A percentile compares a stretch with the other conserved stretches of the same genome.
Evolutionary conservation across 352 stramenopile species (phyloP).

Genomic region (Phytophthora pluvialis): DNA sequence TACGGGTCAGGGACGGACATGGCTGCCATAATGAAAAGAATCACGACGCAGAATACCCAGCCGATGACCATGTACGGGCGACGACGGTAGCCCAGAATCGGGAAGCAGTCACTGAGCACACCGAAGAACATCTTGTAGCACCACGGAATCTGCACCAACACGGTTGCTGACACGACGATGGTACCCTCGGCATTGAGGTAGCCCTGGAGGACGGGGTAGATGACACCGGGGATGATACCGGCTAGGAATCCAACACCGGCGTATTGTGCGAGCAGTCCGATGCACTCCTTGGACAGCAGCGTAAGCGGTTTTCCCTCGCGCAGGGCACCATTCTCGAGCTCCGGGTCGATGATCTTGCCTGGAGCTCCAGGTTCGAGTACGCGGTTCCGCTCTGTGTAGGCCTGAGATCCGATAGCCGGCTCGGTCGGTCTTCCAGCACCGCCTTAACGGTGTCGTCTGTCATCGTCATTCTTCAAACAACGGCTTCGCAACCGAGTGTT

Average conservation of each 20-base stretch:
- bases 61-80: constrained; percentile 62
- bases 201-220: constrained; percentile 60
- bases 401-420: constrained; percentile 21
- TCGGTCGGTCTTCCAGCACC: constrained; percentile 28
- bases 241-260: constrained; percentile 49
- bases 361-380: constrained; percentile 30
- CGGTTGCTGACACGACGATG: constrained; percentile 44
- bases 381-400: constrained; percentile 10
- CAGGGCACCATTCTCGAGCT: constrained; percentile 41
- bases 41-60: constrained; percentile 47
- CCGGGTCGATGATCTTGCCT: constrained; percentile 16
- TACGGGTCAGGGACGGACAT: constrained; percentile 45
- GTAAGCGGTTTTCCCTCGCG: constrained; percentile 36
- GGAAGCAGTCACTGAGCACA: constrained; percentile 57
- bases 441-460: constrained; percentile 28
- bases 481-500: not conserved
- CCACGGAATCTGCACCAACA: constrained; percentile 57
- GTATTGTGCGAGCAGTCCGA: constrained; percentile 55
- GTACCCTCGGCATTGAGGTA: constrained; percentile 62
- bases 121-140: constrained; percentile 65
- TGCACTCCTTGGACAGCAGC: constrained; percentile 44
- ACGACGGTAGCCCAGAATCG: constrained; percentile 56
- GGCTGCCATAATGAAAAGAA: constrained; percentile 51
- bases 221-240: constrained; percentile 47
- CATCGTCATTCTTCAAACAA: constrained; percentile 21